Evolutionary conservation across 441 rosid species (phyloP).

Genomic region (Kokia cookei): DNA sequence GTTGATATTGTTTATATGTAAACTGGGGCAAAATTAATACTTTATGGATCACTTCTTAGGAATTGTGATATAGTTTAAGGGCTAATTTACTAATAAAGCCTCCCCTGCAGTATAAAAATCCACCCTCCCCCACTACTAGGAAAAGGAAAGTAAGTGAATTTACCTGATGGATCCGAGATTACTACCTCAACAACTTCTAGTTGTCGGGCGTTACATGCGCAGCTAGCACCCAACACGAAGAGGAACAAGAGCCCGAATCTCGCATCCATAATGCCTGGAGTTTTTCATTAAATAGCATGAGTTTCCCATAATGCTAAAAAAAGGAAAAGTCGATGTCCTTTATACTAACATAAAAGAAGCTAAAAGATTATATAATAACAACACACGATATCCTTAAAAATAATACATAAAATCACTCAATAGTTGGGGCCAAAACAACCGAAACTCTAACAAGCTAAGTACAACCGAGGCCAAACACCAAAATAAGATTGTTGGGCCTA

Average conservation of each 20-base stretch:
- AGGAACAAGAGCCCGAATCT: constrained; percentile 52
- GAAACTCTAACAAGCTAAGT: no score
- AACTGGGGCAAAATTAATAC: no score
- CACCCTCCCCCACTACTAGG: neutral
- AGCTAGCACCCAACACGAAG: constrained; percentile 44
- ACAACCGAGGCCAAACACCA: no score
- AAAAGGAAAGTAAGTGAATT: neutral
- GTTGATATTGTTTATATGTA: no score
- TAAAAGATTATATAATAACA: neutral
- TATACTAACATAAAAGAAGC: neutral
- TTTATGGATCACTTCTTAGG: no score
- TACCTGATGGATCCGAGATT: constrained; percentile 21
- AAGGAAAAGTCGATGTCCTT: neutral
- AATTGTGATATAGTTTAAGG: no score
- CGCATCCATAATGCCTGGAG: constrained; percentile 49
- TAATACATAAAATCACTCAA: neutral
- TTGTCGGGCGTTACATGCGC: constrained; percentile 54
- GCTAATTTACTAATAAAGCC: no score
- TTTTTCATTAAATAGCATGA: constrained; percentile 5
- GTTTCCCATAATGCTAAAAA: neutral
- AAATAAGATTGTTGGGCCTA: no score
- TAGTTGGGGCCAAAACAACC: neutral
- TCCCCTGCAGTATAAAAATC: neutral
- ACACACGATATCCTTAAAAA: neutral
- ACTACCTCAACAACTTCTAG: constrained; percentile 20